phyloP scores from a whole-genome alignment of 768 basidiomycete genomes.

The Boletellus emodensis region DNA sequence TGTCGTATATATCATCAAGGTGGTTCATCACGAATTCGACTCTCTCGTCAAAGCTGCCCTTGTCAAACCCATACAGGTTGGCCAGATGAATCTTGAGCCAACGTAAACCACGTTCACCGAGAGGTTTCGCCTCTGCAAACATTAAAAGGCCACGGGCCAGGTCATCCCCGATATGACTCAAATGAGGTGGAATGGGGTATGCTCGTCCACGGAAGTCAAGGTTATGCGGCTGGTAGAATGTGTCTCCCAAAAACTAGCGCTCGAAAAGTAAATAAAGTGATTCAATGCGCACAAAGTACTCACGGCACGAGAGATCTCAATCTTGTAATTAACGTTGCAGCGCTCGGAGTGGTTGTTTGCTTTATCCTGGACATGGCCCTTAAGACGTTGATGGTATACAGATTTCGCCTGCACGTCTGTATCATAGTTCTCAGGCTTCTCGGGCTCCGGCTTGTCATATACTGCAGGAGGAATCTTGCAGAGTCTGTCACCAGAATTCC shows the following conservation, averaged over 20 bases:
- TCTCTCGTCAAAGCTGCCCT: constrained; percentile 92
- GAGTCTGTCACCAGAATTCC: constrained; percentile 82
- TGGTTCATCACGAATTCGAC: constrained; percentile 70
- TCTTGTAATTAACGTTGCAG: constrained; percentile 92
- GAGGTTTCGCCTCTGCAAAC: constrained; percentile 74
- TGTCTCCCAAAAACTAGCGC: constrained; percentile 76
- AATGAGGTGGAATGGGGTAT: constrained; percentile 93
- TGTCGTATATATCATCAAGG: constrained; percentile 76
- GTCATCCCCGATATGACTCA: constrained; percentile 95
- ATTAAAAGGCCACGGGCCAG: constrained; percentile 80
- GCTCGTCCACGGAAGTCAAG: constrained; percentile 97
- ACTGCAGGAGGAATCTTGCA: constrained; percentile 80
- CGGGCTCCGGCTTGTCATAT: constrained; percentile 63
- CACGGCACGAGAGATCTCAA: constrained; percentile 92
- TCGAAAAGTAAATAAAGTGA: background rate
- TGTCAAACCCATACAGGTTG: constrained; percentile 91
- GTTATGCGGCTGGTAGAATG: constrained; percentile 91
- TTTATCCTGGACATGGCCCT: constrained; percentile 51
- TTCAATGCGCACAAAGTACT: constrained; percentile 26
- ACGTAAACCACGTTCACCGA: constrained; percentile 79
- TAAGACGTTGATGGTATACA: constrained; percentile 54
- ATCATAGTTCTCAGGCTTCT: constrained; percentile 39
- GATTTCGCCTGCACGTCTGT: constrained; percentile 53
- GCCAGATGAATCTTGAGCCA: constrained; percentile 97
- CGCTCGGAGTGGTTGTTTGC: constrained; percentile 87